phyloP scores from a whole-genome alignment of 768 basidiomycete species.

The Leucocoprinus leucothites region DNA sequence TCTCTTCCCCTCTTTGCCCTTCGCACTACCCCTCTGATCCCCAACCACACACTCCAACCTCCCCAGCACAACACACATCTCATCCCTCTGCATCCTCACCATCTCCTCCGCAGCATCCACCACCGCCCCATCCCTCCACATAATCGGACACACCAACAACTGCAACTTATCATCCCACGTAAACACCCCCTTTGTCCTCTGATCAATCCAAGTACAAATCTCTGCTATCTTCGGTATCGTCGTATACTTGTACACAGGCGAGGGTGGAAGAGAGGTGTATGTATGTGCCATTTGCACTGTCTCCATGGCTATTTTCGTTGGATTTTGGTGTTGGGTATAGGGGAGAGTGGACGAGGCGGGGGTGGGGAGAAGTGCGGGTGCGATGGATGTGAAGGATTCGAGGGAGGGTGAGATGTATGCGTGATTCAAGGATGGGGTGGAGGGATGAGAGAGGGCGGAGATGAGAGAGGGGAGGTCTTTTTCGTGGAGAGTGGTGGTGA shows the following conservation, averaged over 20 bases:
- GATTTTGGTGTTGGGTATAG: not conserved
- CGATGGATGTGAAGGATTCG: slow-evolving; percentile 17
- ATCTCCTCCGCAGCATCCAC: slow-evolving; percentile 16
- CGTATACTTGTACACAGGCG: not conserved
- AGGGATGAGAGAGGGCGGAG: slow-evolving; percentile 47
- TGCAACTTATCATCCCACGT: slow-evolving; percentile 36
- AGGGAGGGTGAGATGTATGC: slow-evolving; percentile 42
- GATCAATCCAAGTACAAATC: slow-evolving; percentile 38
- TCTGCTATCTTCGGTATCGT: slow-evolving; percentile 10
- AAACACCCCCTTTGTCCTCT: slow-evolving; percentile 17
- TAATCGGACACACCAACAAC: slow-evolving; percentile 46
- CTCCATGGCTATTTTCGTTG: slow-evolving; percentile 29
- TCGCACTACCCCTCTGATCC: slow-evolving; percentile 19
- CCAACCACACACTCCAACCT: slow-evolving; percentile 37
- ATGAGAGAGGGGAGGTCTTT: not conserved
- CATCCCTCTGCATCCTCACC: slow-evolving; percentile 2
- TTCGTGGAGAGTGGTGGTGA: slow-evolving; percentile 10
- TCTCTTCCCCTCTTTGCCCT: slow-evolving; percentile 16
- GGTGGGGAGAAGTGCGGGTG: slow-evolving; percentile 37
- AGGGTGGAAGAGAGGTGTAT: slow-evolving; percentile 28
- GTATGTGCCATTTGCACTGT: slow-evolving; percentile 47
- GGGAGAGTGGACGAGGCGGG: not conserved
- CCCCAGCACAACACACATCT: not conserved
- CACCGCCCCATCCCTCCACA: slow-evolving; percentile 42
- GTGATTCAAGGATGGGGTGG: slow-evolving; percentile 41